A percentile compares a stretch with the other conserved stretches of the same genome.
These are phyloP conservation scores for Amniculicola lignicola DNA, from an alignment of 495 filamentous ascomycete species.

Conservation along the genomic window DNA sequence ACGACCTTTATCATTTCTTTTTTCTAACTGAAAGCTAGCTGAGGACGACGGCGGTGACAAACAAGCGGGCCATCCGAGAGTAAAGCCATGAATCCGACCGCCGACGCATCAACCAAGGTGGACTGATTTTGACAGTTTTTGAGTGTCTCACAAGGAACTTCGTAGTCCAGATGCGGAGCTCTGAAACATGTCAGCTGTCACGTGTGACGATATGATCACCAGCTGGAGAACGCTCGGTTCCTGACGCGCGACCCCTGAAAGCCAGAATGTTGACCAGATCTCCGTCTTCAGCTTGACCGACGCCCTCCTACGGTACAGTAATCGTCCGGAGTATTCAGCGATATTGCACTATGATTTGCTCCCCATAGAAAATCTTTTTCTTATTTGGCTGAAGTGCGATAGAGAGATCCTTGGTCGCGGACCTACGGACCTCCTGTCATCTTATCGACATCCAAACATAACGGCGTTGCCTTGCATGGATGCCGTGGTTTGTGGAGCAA, in stretches of 20 bases:
- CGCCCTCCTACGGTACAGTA: too few species aligned
- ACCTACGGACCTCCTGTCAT: constrained; percentile 8
- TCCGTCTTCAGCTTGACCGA: too few species aligned
- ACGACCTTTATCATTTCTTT: neutral
- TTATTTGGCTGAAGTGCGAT: neutral
- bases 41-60: neutral
- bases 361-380: neutral
- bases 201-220: neutral
- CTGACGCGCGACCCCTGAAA: constrained; percentile 4
- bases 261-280: too few species aligned
- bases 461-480: constrained; percentile 15
- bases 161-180: neutral
- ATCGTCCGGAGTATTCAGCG: too few species aligned
- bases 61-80: neutral
- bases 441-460: neutral
- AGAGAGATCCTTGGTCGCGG: neutral
- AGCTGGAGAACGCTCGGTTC: neutral
- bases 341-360: constrained; percentile 2
- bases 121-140: too few species aligned
- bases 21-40: neutral
- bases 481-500: constrained; percentile 2
- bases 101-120: too few species aligned
- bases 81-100: too few species aligned
- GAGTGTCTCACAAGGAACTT: too few species aligned
- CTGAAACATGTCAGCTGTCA: constrained; percentile 12